Base-by-base conservation (phyloP, 1,139 yeast genomes). In the Zygosaccharomyces sapae region DNA sequence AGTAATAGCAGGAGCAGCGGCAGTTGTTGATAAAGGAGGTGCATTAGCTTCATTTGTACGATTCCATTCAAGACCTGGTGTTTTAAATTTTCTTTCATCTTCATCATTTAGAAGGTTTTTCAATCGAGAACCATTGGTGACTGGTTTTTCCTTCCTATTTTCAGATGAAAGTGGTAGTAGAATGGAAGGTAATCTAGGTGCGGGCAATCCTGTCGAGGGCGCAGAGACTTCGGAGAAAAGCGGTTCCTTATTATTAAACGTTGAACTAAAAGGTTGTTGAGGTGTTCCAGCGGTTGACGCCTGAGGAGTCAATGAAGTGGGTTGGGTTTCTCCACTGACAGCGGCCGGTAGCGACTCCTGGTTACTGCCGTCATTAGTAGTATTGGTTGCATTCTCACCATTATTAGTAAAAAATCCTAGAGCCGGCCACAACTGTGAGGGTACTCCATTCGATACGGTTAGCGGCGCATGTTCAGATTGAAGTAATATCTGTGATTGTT, bases 181-280 rank as follows among this genome's bases (percentile, higher is more conserved):
- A 27, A 63, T 60, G 3, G 67, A 61, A 1, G 67, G 67, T 38
- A 60, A 41, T 10, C 63, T 56, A 12, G 66, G 67, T 16, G 64
- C 62, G 1, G 67, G 67, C 36, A 62, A 42, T 1, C 61, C 52
- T n/a, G 55, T 50, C 2, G 44, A 38, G 2, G 62, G 61, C 6
- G 61, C 51, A n/a, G 58, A 43, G n/a, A 52, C 51, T 12, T 49
- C 55, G 2, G 65, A 52, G 41, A 46, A 46, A 9, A 62, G 57
- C 2, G 55, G 46, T 9, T 62, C 66, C 36, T 49, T 22, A 22
- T 22, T 41, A 20, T 41, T 31, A 13, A 31, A 34, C 1, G 53
- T 55, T 0, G 55, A 34, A 18, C 42, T 41, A 27, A 55, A 54
- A 3, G 59, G 55, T 13, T 52, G 54, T 7, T 35, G 20, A 16